Percentiles rank a stretch among this genome's conserved stretches.
Evolutionary conservation across 352 stramenopile species (phyloP).

Genomic region (Pythium brachiatum): DNA sequence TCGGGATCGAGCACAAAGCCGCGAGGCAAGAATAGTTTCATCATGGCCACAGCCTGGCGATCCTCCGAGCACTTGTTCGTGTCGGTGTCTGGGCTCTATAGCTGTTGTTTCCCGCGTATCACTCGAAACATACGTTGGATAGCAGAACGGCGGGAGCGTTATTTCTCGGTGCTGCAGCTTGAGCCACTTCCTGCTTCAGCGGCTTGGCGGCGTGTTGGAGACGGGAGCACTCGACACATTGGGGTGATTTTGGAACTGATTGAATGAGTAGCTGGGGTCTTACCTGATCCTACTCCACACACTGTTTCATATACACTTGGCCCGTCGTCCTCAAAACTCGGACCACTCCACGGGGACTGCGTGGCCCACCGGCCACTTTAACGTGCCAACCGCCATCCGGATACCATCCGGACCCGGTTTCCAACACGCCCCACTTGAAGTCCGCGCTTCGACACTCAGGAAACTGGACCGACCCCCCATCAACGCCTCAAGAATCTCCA

Average conservation of each 20-base stretch:
- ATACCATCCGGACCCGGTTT: not conserved
- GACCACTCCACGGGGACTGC: not conserved
- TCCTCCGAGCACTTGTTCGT: slow-evolving; percentile 21
- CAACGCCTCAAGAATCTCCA: not conserved
- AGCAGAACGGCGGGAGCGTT: too few species aligned
- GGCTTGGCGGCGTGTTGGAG: too few species aligned
- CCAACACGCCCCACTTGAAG: not conserved
- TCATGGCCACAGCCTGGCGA: slow-evolving; percentile 26
- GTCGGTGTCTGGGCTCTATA: slow-evolving; percentile 20
- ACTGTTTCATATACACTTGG: not conserved
- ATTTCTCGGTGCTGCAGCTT: too few species aligned
- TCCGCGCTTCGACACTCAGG: not conserved
- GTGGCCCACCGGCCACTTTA: not conserved
- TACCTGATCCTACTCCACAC: too few species aligned
- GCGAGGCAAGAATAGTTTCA: slow-evolving; percentile 29
- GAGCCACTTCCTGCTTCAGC: too few species aligned
- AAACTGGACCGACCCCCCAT: not conserved
- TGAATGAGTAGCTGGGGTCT: too few species aligned
- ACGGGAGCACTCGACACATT: too few species aligned
- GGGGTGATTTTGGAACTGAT: too few species aligned
- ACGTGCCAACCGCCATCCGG: slow-evolving; percentile 1
- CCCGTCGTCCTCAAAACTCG: not conserved
- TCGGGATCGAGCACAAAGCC: slow-evolving; percentile 14
- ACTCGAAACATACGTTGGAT: slow-evolving; percentile 27
- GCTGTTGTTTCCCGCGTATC: slow-evolving; percentile 23